phyloP scores from a whole-genome alignment of 441 rosid genomes.

The Erodium texanum region DNA sequence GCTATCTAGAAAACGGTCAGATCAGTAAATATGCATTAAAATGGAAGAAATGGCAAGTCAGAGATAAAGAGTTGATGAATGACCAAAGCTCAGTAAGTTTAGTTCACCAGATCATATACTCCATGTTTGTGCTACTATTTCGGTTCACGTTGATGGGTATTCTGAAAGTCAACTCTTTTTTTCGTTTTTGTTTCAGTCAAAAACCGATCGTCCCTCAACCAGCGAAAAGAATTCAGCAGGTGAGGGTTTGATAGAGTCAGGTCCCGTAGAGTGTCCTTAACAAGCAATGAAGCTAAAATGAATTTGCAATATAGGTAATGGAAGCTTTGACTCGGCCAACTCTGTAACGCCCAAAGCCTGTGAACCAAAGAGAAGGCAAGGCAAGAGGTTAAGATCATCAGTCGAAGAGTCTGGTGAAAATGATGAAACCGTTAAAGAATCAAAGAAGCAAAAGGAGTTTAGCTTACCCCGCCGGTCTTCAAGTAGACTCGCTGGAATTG shows the following conservation, averaged over 20 bases:
- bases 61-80: slow-evolving; percentile 14
- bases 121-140: neutral
- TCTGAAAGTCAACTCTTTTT: slow-evolving; percentile 2
- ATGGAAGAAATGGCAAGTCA: slow-evolving; percentile 13
- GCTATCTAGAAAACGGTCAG: slow-evolving; percentile 34
- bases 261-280: slow-evolving; percentile 1
- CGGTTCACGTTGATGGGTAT: neutral
- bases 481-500: slow-evolving; percentile 25
- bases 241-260: slow-evolving; percentile 19
- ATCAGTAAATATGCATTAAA: slow-evolving; percentile 23
- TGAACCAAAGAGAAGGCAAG: neutral
- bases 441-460: slow-evolving; percentile 22
- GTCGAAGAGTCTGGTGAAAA: slow-evolving; percentile 3
- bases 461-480: slow-evolving; percentile 27
- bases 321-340: slow-evolving; percentile 21
- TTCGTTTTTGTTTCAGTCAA: slow-evolving; percentile 19
- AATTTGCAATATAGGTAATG: slow-evolving; percentile 25
- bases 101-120: slow-evolving; percentile 2
- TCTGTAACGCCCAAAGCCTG: neutral
- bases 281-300: slow-evolving; percentile 8
- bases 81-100: slow-evolving; percentile 18
- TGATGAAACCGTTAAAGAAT: slow-evolving; percentile 6
- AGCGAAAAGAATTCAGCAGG: slow-evolving; percentile 22
- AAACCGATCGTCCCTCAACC: slow-evolving; percentile 19
- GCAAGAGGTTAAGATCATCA: slow-evolving; percentile 1